Percentiles rank a stretch among this genome's conserved stretches.
These are phyloP conservation scores for Arctium minus DNA, from an alignment of 129 eudicot species.

Conservation along the genomic window DNA sequence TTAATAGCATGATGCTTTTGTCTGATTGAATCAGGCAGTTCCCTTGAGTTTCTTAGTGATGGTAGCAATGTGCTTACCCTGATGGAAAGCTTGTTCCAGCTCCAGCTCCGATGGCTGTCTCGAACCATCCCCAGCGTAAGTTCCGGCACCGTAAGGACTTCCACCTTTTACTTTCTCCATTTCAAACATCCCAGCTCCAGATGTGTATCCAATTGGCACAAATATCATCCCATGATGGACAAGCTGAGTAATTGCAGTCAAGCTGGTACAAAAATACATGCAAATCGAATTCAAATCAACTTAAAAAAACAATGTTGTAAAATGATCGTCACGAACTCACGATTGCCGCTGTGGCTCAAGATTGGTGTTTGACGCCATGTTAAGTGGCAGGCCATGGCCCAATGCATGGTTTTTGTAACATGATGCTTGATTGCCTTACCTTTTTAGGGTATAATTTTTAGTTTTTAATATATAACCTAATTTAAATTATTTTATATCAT, in stretches of 20 bases:
- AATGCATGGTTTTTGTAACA: too few species aligned
- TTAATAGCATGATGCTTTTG: neutral
- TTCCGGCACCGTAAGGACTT: conserved; percentile 89
- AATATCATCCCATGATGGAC: conserved; percentile 91
- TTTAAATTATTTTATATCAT: too few species aligned
- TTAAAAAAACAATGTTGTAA: too few species aligned
- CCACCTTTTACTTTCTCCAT: conserved; percentile 91
- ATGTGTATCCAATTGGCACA: conserved; percentile 83
- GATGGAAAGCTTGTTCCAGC: conserved; percentile 82
- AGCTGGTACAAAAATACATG: conserved; percentile 28
- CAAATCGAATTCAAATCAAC: too few species aligned
- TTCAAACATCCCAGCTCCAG: conserved; percentile 87
- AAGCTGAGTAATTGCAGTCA: conserved; percentile 92
- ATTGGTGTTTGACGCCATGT: too few species aligned
- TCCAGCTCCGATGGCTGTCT: conserved; percentile 80
- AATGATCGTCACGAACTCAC: too few species aligned
- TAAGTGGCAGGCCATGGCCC: too few species aligned
- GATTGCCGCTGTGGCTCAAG: too few species aligned
- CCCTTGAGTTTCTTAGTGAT: conserved; percentile 81
- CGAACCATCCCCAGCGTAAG: conserved; percentile 85
- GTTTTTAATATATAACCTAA: too few species aligned
- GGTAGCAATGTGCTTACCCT: conserved; percentile 74
- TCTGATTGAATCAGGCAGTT: conserved; percentile 32
- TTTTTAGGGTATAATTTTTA: too few species aligned
- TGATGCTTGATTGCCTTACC: too few species aligned